A percentile compares a stretch with the other conserved stretches of the same genome.
Conservation (phyloP, 345 rosid species). For the Pistacia atlantica region DNA sequence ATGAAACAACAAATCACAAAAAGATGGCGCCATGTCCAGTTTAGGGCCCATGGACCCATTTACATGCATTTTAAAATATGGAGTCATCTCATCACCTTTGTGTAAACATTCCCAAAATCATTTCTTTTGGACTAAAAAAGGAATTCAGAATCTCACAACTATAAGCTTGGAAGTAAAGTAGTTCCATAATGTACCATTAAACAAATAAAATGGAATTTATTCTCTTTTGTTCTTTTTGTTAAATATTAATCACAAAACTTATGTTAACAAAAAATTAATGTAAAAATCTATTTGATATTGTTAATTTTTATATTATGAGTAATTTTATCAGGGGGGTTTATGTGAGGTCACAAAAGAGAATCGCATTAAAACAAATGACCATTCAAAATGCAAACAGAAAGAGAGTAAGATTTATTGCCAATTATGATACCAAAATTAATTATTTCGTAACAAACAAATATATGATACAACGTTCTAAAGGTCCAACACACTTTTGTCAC, state of each 20-base stretch:
- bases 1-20: background rate
- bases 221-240: no score
- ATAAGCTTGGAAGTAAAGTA: background rate
- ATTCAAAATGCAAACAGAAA: background rate
- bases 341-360: no score
- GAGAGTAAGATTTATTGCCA: background rate
- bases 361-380: background rate
- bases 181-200: no score
- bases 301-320: no score
- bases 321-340: no score
- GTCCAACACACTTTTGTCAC: background rate
- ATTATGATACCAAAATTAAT: background rate
- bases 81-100: no score
- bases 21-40: background rate
- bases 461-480: no score
- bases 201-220: no score
- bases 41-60: background rate
- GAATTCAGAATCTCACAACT: background rate
- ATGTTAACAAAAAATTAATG: no score
- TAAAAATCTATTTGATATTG: no score
- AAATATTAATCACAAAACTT: no score
- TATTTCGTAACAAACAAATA: background rate
- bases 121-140: background rate
- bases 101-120: no score
- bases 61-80: background rate